Percentiles rank a stretch among this genome's conserved stretches.
Conservation (phyloP, 75 land plant genomes). For the Ceratopteris richardii region DNA sequence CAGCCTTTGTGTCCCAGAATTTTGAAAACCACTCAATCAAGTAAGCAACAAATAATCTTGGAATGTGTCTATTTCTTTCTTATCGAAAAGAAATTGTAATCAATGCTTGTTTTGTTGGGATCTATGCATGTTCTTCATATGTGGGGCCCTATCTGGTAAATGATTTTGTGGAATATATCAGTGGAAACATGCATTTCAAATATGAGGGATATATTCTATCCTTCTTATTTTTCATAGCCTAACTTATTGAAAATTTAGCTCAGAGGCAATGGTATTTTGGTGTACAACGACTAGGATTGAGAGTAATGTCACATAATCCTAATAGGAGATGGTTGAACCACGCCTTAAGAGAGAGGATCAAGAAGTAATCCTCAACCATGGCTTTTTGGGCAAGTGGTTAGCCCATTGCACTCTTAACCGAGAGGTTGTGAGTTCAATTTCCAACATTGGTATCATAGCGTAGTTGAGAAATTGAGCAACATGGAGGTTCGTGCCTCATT, state of each 20-base stretch:
- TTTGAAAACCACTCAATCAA: slow-evolving; percentile 28
- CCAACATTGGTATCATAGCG: too few species aligned
- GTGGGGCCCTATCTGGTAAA: slow-evolving; percentile 83
- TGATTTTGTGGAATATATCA: slow-evolving; percentile 66
- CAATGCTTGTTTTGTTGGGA: slow-evolving; percentile 54
- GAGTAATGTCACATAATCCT: slow-evolving; percentile 31
- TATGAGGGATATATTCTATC: slow-evolving; percentile 46
- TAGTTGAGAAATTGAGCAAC: too few species aligned
- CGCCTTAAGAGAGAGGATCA: too few species aligned
- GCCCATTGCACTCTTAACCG: too few species aligned
- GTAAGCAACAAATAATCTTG: slow-evolving; percentile 25
- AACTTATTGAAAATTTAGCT: slow-evolving; percentile 38
- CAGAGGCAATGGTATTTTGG: slow-evolving; percentile 60
- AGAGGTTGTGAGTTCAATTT: too few species aligned
- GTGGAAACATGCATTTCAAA: slow-evolving; percentile 19
- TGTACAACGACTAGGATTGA: slow-evolving; percentile 29
- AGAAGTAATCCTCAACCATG: too few species aligned
- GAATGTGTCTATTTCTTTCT: slow-evolving; percentile 35
- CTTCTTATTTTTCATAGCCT: slow-evolving; percentile 34
- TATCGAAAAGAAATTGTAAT: slow-evolving; percentile 52
- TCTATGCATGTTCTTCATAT: slow-evolving; percentile 44
- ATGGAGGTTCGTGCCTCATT: too few species aligned
- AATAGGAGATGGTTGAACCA: too few species aligned
- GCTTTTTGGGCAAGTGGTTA: too few species aligned
- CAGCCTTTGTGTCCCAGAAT: slow-evolving; percentile 26